Evolutionary conservation across 169 alveolate genomes (phyloP), one percentile per base, ranked within the genome.

Genomic region (Blepharisma undulans): DNA sequence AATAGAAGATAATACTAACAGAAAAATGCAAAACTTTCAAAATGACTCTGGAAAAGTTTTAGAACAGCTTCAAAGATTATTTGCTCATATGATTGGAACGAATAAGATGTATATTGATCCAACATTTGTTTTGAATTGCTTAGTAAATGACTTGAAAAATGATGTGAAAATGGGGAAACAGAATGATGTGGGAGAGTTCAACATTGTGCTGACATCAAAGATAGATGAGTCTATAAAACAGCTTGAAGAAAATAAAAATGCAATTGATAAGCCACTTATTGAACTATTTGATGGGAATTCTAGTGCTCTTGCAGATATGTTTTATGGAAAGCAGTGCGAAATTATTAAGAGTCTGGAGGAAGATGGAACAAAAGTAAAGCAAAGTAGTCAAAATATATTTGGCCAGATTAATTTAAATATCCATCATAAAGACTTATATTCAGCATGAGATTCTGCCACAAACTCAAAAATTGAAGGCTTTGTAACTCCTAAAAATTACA

Each of bases 101-200:
- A 76, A 88, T 27, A 72, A 61, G 27, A 88, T 74, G 72, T 88
- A 76, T 72, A 36, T 88, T 21, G 87, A 88, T 88, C 92, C 92
- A 21, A n/a, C 78, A 2, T 30, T 74, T 36, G 92, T 88, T 6
- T 25, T 88, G 25, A 36, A 72, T 5, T 21, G 72, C 5, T 27
- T 88, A 27, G 72, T 76, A 7, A 88, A 88, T 76, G 92, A 88
- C 19, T 76, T 27, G 5, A 88, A 88, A 32, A 88, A 88, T 32
- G n/a, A 25, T 19, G 7, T 88, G 22, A 61, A 74, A 27, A 48
- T 88, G 30, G 92, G 92, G 79, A 88, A 88, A 22, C 79, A 88
- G 48, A 88, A 88, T 32, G 92, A 88, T 48, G 87, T 88, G 7
- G 92, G 92, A 18, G 92, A 88, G 92, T 88, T 88, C 25, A 88